Evolutionary conservation across 768 basidiomycete genomes (phyloP).

Genomic region (Mycena capillaripes): DNA sequence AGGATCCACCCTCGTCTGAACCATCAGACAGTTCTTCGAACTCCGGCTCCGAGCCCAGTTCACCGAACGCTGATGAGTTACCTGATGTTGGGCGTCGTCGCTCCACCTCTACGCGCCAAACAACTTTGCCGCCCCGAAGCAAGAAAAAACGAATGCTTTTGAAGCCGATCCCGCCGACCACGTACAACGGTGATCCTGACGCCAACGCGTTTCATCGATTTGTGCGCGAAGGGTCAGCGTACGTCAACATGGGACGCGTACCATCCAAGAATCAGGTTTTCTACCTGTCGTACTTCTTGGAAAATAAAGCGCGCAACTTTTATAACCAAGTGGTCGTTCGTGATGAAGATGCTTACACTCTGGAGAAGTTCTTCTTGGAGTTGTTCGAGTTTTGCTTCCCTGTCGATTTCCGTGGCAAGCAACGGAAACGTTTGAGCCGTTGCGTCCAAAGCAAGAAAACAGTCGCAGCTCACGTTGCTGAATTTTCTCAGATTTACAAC

Average conservation of each 20-base stretch:
- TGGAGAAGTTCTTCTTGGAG: conserved; percentile 46
- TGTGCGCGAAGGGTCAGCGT: conserved; percentile 41
- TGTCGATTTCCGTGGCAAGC: conserved; percentile 36
- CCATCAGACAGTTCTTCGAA: conserved; percentile 5
- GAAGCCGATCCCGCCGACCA: conserved; percentile 41
- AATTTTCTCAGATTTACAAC: conserved; percentile 40
- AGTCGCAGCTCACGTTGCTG: conserved; percentile 42
- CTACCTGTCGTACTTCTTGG: conserved; percentile 46
- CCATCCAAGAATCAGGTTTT: conserved; percentile 31
- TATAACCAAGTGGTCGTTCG: conserved; percentile 47
- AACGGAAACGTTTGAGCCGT: neutral
- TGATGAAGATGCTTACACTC: conserved; percentile 42
- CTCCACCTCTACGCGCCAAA: neutral
- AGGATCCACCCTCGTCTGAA: neutral
- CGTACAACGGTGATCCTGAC: conserved; percentile 45
- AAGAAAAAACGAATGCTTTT: conserved; percentile 24
- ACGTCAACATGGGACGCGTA: conserved; percentile 40
- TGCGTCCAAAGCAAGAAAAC: conserved; percentile 19
- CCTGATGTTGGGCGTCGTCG: neutral
- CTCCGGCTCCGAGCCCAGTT: conserved; percentile 1
- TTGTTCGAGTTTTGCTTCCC: conserved; percentile 58
- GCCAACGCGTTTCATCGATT: conserved; percentile 42
- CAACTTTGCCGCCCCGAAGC: neutral
- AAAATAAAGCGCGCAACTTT: conserved; percentile 47
- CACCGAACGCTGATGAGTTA: neutral